Evolutionary conservation across 495 filamentous ascomycete genomes (phyloP), one percentile per base, ranked within the genome.

Genomic region (Aspergillus saccharolyticus): DNA sequence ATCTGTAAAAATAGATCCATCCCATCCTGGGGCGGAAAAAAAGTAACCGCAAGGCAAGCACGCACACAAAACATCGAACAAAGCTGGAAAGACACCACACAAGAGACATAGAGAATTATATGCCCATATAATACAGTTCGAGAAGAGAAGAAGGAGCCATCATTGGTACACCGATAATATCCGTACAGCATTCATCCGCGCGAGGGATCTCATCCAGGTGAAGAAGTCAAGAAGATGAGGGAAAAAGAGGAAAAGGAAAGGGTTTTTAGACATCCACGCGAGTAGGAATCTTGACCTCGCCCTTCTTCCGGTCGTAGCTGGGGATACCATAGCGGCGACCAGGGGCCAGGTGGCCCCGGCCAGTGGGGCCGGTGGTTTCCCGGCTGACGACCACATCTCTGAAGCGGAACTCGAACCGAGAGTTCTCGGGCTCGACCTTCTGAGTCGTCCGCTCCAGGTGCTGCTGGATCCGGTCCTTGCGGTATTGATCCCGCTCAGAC

Each of bases 391-490:
- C 63, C 12, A 76, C 75, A 56, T 93, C 82, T 71, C 84, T 78
- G 65, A 98, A 85, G 53, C 85, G 83, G 77, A 93, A 97, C 68
- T 90, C 87, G 74, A 87, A 95, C 53, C 89, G 80, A 20, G 85
- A 80, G 7, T 73, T 78, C 47, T 80, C 74, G 44, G 74, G 73
- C 56, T 69, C 66, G 10, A 79, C 65, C 59, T 77, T 77, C 47
- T 63, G 72, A 54, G 73, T 62, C 42, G 63, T 66, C 50, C 61
- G 65, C 61, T 77, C 73, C 45, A 74, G 67, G 25, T 63, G 70
- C 25, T 77, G 77, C 53, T 76, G 65, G 16, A 64, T 62, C 17
- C 68, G 61, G 49, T 64, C 71, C 54, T 70, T 71, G 57, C 64
- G 69, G 63, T 70, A 59, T 67, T 77, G 56, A 57, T 67, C 73